Conservation (phyloP, 2,329 filamentous ascomycete genomes). For the Paecilomyces niveus region DNA sequence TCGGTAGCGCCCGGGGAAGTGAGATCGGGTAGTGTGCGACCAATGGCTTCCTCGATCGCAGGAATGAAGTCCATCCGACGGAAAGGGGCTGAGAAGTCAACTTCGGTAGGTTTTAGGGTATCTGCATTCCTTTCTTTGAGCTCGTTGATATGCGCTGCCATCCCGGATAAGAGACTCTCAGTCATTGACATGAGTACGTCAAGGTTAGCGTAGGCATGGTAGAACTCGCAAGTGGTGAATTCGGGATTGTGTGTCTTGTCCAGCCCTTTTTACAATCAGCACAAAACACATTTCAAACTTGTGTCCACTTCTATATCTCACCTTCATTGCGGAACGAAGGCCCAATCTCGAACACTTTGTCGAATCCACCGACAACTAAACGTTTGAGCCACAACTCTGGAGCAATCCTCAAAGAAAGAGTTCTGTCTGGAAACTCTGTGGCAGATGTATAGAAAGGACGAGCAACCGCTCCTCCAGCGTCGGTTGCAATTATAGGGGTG, state of each 20-base stretch:
- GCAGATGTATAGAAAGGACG: conserved; percentile 77
- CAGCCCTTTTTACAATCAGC: conserved; percentile 39
- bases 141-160: conserved; percentile 48
- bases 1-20: conserved; percentile 47
- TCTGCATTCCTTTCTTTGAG: conserved; percentile 26
- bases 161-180: conserved; percentile 58
- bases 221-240: conserved; percentile 97
- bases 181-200: conserved; percentile 69
- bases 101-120: conserved; percentile 42
- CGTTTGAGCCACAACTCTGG: conserved; percentile 95
- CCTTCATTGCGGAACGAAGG: conserved; percentile 91
- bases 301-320: conserved; percentile 11
- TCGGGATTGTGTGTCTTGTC: conserved; percentile 93
- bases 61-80: conserved; percentile 75
- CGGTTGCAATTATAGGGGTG: conserved; percentile 77
- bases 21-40: conserved; percentile 59
- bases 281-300: background rate
- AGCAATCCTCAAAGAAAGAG: conserved; percentile 76
- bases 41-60: conserved; percentile 62
- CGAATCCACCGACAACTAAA: conserved; percentile 79
- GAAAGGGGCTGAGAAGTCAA: conserved; percentile 54
- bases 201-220: conserved; percentile 75
- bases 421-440: conserved; percentile 65
- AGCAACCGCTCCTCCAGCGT: conserved; percentile 80
- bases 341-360: conserved; percentile 87